phyloP scores from a whole-genome alignment of 192 early-diverging fungal genomes.

The Gamsiella multidivaricata region DNA sequence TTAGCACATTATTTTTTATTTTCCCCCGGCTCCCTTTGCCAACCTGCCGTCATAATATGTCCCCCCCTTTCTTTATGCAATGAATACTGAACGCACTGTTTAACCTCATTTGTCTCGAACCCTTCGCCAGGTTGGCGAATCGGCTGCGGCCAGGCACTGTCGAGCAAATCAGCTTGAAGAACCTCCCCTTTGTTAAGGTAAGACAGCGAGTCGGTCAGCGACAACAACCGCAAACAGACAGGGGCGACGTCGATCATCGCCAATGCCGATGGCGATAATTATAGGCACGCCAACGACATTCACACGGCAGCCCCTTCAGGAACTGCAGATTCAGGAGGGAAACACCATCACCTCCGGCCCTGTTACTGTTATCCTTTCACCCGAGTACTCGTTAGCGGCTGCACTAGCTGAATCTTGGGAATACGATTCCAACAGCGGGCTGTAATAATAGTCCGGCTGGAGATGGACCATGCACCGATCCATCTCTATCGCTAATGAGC shows the following conservation, averaged over 20 bases:
- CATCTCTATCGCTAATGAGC: too few relatives aligned
- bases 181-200: conserved; percentile 81
- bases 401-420: too few relatives aligned
- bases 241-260: conserved; percentile 13
- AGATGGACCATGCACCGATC: too few relatives aligned
- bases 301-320: too few relatives aligned
- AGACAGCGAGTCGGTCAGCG: background rate
- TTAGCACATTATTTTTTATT: conserved; percentile 5
- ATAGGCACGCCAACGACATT: background rate
- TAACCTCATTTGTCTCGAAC: conserved; percentile 11
- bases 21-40: background rate
- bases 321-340: too few relatives aligned
- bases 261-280: too few relatives aligned
- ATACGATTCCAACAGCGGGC: too few relatives aligned
- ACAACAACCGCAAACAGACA: background rate
- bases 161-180: conserved; percentile 74
- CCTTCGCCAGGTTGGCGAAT: conserved; percentile 72
- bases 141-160: conserved; percentile 78
- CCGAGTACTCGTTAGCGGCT: too few relatives aligned
- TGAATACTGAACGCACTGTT: background rate
- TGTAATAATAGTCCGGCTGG: too few relatives aligned
- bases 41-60: conserved; percentile 7
- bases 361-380: too few relatives aligned
- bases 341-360: too few relatives aligned
- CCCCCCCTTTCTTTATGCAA: conserved; percentile 21